A percentile compares a stretch with the other conserved stretches of the same genome.
phyloP scores from a whole-genome alignment of 352 stramenopile species.

The Phytophthora uliginosa region DNA sequence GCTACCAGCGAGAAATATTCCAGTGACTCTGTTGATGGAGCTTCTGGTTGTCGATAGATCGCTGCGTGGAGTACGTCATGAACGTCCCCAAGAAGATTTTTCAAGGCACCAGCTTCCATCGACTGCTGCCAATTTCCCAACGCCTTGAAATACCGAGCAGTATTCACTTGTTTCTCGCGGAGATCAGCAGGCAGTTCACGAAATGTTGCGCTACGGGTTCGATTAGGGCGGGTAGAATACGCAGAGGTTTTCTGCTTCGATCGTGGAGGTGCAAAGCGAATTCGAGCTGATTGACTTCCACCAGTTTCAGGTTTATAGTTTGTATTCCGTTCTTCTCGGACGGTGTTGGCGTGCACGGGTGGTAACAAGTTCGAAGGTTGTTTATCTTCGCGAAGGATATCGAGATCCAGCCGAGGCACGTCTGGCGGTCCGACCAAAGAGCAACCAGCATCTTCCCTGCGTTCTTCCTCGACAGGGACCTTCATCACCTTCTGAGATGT shows the following conservation, averaged over 20 bases:
- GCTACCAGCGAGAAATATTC: slow-evolving; percentile 39
- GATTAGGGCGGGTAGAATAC: background rate
- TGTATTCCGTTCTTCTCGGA: background rate
- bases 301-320: background rate
- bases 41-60: slow-evolving; percentile 15
- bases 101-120: slow-evolving; percentile 26
- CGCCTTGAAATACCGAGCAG: slow-evolving; percentile 43
- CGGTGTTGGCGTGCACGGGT: slow-evolving; percentile 22
- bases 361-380: slow-evolving; percentile 5
- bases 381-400: background rate
- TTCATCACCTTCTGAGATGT: slow-evolving; percentile 10
- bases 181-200: background rate
- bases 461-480: slow-evolving; percentile 6
- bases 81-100: slow-evolving; percentile 31
- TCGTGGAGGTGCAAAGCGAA: slow-evolving; percentile 34
- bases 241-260: background rate
- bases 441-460: slow-evolving; percentile 7
- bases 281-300: slow-evolving; percentile 26
- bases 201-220: background rate
- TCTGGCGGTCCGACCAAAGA: background rate
- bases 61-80: slow-evolving; percentile 21
- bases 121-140: slow-evolving; percentile 40
- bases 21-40: background rate
- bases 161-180: slow-evolving; percentile 21
- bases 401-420: slow-evolving; percentile 6